Conservation (phyloP, 2,329 filamentous ascomycete species). For the Sclerotiophoma versabilis region DNA sequence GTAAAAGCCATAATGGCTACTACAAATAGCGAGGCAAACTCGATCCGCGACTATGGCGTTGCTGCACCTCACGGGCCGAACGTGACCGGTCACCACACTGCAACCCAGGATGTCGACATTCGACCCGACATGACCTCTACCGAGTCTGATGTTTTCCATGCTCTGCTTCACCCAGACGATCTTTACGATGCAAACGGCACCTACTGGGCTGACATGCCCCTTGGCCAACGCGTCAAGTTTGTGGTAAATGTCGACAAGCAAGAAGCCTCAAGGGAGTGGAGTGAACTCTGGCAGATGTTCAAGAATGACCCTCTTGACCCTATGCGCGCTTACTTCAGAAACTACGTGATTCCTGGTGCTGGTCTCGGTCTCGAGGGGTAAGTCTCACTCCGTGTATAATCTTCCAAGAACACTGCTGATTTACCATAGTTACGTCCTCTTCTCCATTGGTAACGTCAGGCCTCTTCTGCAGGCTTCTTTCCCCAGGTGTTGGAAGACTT, state of each 20-base stretch:
- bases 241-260: conserved; percentile 74
- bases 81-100: conserved; percentile 53
- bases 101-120: conserved; percentile 49
- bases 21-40: conserved; percentile 32
- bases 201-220: conserved; percentile 91
- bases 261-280: conserved; percentile 73
- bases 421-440: conserved; percentile 78
- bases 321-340: conserved; percentile 84
- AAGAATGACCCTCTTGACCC: conserved; percentile 87
- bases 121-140: conserved; percentile 60
- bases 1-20: conserved; percentile 27
- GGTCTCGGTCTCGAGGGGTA: conserved; percentile 85
- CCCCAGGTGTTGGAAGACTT: conserved; percentile 75
- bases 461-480: conserved; percentile 81
- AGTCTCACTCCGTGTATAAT: neutral
- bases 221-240: conserved; percentile 74
- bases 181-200: conserved; percentile 80
- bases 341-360: conserved; percentile 90
- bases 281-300: conserved; percentile 75
- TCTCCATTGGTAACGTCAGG: conserved; percentile 93
- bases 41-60: conserved; percentile 56
- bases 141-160: conserved; percentile 73
- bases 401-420: conserved; percentile 5
- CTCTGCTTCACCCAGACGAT: conserved; percentile 86
- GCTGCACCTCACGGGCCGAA: conserved; percentile 60